Conservation (phyloP, 2,329 filamentous ascomycete species). For the Allantophomopsis cytisporea region DNA sequence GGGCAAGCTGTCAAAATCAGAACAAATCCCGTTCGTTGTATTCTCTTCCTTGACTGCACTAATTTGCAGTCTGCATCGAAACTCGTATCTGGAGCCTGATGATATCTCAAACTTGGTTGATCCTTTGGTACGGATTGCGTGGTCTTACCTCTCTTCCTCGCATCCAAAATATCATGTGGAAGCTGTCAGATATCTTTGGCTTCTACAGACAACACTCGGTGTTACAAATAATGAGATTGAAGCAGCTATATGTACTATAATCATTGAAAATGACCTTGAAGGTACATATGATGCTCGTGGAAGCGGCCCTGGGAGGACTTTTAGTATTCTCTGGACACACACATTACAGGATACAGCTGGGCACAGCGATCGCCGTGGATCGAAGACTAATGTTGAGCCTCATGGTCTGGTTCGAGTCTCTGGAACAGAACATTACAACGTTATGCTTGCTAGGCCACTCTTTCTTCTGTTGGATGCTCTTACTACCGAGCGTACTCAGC, state of each 20-base stretch:
- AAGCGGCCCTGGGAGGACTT: constrained; percentile 53
- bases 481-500: constrained; percentile 55
- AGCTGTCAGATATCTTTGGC: constrained; percentile 74
- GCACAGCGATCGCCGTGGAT: constrained; percentile 30
- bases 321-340: constrained; percentile 74
- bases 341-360: constrained; percentile 43
- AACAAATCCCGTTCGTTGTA: constrained; percentile 32
- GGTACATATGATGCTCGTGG: constrained; percentile 32
- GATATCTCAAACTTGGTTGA: constrained; percentile 50
- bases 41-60: constrained; percentile 47
- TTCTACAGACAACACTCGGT: constrained; percentile 62
- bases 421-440: constrained; percentile 49
- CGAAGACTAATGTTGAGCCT: constrained; percentile 23
- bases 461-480: constrained; percentile 73
- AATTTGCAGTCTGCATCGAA: constrained; percentile 38
- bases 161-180: constrained; percentile 92
- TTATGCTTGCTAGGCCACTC: constrained; percentile 68
- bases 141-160: constrained; percentile 68
- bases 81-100: constrained; percentile 33
- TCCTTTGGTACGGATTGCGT: constrained; percentile 58
- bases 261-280: constrained; percentile 39
- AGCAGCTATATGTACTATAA: constrained; percentile 57
- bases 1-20: constrained; percentile 25
- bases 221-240: constrained; percentile 62
- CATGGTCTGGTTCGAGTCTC: constrained; percentile 27